A percentile compares a stretch with the other conserved stretches of the same genome.
phyloP scores from a whole-genome alignment of 2,329 filamentous ascomycete genomes.

The Colletotrichum endophyticum region DNA sequence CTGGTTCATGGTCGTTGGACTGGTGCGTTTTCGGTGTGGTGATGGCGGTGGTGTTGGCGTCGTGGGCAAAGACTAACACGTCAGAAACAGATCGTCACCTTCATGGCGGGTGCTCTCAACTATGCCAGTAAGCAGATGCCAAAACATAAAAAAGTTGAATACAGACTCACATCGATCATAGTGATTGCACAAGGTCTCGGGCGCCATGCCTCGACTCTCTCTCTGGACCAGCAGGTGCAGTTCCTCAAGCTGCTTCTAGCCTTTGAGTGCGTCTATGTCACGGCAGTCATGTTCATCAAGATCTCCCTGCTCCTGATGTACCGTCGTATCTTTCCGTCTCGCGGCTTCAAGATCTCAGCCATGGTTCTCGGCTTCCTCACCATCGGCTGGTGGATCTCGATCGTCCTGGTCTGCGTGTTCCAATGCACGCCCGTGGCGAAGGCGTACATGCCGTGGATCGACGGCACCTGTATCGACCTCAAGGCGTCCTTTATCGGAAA shows the following conservation, averaged over 20 bases:
- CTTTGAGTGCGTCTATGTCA: constrained; percentile 13
- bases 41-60: background rate
- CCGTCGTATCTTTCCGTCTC: constrained; percentile 17
- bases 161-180: background rate
- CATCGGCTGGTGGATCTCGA: constrained; percentile 13
- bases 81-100: background rate
- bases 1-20: constrained; percentile 11
- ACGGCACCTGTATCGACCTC: constrained; percentile 43
- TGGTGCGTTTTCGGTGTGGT: background rate
- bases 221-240: background rate
- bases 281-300: constrained; percentile 18
- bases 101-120: constrained; percentile 6
- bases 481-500: constrained; percentile 47
- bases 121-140: constrained; percentile 9
- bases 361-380: constrained; percentile 11
- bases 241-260: constrained; percentile 14
- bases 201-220: constrained; percentile 6
- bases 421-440: constrained; percentile 43
- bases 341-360: constrained; percentile 4
- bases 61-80: background rate
- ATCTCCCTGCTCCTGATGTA: constrained; percentile 20
- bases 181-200: constrained; percentile 13
- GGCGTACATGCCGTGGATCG: constrained; percentile 35
- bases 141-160: background rate
- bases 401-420: constrained; percentile 36